A percentile compares a stretch with the other conserved stretches of the same genome.
Evolutionary conservation across 1,139 yeast species (phyloP).

Genomic region (Suhomyces kunorum): DNA sequence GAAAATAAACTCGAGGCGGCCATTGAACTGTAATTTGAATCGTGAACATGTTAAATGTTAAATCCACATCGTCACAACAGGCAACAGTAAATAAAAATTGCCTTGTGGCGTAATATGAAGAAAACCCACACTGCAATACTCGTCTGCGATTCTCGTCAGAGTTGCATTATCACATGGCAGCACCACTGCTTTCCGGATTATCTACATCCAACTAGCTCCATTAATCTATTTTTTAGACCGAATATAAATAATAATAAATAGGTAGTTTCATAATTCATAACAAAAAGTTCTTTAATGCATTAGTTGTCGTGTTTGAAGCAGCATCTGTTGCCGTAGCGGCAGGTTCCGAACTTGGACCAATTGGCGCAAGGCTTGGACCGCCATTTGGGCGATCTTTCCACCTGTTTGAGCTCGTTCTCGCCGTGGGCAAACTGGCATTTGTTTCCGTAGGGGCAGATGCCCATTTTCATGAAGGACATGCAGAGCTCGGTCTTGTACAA

Average conservation of each 20-base stretch:
- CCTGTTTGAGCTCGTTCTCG: slow-evolving; percentile 65
- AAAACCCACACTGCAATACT: no score
- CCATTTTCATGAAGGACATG: slow-evolving; percentile 71
- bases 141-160: no score
- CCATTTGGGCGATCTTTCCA: slow-evolving; percentile 82
- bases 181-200: no score
- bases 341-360: slow-evolving; percentile 79
- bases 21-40: no score
- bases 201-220: no score
- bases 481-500: slow-evolving; percentile 91
- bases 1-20: no score
- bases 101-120: no score
- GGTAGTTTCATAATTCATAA: slow-evolving; percentile 13
- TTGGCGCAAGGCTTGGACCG: slow-evolving; percentile 90
- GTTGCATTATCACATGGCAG: neutral
- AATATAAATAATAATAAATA: slow-evolving; percentile 10
- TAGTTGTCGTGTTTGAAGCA: slow-evolving; percentile 72
- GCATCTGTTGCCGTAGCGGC: slow-evolving; percentile 89
- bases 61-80: no score
- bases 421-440: slow-evolving; percentile 98
- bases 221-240: slow-evolving; percentile 7
- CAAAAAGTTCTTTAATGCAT: slow-evolving; percentile 5
- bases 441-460: slow-evolving; percentile 80
- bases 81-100: no score
- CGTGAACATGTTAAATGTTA: no score